Conservation (phyloP, 139 green algal genomes). For the Deuterostichococcus epilithicus region DNA sequence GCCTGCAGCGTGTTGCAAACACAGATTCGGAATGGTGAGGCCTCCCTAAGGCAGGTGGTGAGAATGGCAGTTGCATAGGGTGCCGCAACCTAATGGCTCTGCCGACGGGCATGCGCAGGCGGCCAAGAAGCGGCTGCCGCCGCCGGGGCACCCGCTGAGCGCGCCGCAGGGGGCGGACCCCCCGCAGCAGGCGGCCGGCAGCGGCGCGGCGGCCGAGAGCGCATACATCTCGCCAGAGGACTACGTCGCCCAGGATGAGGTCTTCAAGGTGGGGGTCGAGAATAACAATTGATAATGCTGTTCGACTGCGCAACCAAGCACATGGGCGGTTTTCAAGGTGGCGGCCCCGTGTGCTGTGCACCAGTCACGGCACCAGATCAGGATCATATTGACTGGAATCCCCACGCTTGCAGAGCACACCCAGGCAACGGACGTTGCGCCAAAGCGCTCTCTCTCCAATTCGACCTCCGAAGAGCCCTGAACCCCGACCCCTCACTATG, state of each 20-base stretch:
- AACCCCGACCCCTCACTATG: neutral
- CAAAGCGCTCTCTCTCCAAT: neutral
- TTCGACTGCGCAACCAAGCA: neutral
- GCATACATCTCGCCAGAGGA: conserved; percentile 32
- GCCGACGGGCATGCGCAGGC: conserved; percentile 6
- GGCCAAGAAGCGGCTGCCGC: conserved; percentile 50
- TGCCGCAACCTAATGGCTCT: neutral
- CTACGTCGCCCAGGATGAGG: conserved; percentile 70
- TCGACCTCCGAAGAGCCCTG: neutral
- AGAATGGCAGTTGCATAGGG: neutral
- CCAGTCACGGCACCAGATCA: conserved; percentile 2
- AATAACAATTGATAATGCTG: neutral
- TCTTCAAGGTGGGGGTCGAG: conserved; percentile 58
- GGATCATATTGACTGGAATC: neutral
- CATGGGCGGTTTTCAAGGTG: neutral
- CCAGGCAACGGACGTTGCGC: neutral
- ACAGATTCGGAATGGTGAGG: too few species aligned
- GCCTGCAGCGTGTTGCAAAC: too few species aligned
- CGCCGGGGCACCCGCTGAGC: conserved; percentile 28
- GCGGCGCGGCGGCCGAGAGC: conserved; percentile 16
- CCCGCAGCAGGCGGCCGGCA: neutral
- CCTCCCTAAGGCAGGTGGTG: too few species aligned
- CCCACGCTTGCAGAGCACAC: neutral
- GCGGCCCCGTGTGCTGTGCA: neutral
- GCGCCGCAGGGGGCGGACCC: neutral